Base-by-base conservation (phyloP, 2,329 filamentous ascomycete species). In the Talaromyces marneffei region DNA sequence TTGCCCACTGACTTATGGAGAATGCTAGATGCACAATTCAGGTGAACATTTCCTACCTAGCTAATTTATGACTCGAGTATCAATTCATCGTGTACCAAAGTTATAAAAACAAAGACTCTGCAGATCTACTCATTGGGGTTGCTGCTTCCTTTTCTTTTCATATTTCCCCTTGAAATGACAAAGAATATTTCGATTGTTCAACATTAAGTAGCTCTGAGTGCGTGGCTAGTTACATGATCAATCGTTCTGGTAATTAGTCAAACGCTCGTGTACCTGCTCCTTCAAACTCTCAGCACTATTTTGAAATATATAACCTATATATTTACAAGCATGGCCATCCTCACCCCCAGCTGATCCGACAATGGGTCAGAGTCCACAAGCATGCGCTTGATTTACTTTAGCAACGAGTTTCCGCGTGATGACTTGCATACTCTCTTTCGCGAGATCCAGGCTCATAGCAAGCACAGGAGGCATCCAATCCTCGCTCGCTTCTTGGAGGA, bases 331-430 rank as follows among this genome's bases (percentile, higher is more conserved):
- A 42, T 42, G 39, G 39, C 39, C 8, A 42, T 42, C 18, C 39
- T 42, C 6, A 42, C 39, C 39, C 39, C 39, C 18, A 42, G 39
- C 18, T 18, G 39, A 7, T 42, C 39, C 3, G 39, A 42, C 39
- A 42, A 42, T 4, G 39, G 23, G 6, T 42, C 39, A 4, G 39
- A 42, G 7, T 42, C 39, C 9, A 23, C 39, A 42, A 42, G 18
- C 39, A 42, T 42, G 39, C 39, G 39, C 18, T 23, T 42, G 5
- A 42, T 42, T 18, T 80, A 75, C 67, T 81, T 81, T 67, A 73
- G 75, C 64, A 79, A 81, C 60, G 78, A 82, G 63, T 79, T 82
- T 57, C 79, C 80, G 0, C 70, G 69, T n/a, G 78, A 80, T 48
- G 75, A 82, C 62, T 64, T 81, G 12, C 62, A 70, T 25, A 65